phyloP scores from a whole-genome alignment of 345 rosid genomes.

The Anacardium occidentale region DNA sequence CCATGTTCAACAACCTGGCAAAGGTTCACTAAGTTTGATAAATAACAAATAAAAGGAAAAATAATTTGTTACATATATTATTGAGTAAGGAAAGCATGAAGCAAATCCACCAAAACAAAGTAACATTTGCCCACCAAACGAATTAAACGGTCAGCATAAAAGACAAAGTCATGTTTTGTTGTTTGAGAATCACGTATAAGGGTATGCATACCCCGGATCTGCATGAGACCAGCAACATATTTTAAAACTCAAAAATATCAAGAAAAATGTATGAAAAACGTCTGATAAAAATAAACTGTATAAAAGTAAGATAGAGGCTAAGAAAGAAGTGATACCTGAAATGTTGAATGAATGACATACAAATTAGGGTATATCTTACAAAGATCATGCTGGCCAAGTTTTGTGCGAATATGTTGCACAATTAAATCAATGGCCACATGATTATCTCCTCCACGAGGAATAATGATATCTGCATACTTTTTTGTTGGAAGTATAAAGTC shows the following conservation, averaged over 20 bases:
- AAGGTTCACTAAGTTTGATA: constrained; percentile 16
- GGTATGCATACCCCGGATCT: constrained; percentile 99
- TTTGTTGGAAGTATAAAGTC: constrained; percentile 99
- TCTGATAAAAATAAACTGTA: no score
- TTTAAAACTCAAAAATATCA: background rate
- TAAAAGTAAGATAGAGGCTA: constrained; percentile 4
- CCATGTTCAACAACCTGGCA: constrained; percentile 97
- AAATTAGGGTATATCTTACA: constrained; percentile 97
- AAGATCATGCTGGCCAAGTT: constrained; percentile 96
- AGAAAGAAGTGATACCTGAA: constrained; percentile 60
- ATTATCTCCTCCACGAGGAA: constrained; percentile 99
- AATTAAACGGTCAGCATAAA: constrained; percentile 93
- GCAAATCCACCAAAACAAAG: constrained; percentile 1
- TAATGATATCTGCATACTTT: constrained; percentile 95
- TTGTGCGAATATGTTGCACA: constrained; percentile 95
- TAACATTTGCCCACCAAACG: constrained; percentile 71
- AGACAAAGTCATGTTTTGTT: constrained; percentile 93
- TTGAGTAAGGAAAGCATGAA: constrained; percentile 12
- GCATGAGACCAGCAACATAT: constrained; percentile 30
- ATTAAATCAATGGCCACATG: constrained; percentile 97
- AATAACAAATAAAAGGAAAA: background rate
- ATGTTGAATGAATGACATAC: constrained; percentile 91
- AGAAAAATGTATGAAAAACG: background rate
- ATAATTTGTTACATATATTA: constrained; percentile 10
- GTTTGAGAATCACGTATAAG: constrained; percentile 94